Base-by-base conservation (phyloP, 2,329 filamentous ascomycete genomes). In the Fusarium sp. region DNA sequence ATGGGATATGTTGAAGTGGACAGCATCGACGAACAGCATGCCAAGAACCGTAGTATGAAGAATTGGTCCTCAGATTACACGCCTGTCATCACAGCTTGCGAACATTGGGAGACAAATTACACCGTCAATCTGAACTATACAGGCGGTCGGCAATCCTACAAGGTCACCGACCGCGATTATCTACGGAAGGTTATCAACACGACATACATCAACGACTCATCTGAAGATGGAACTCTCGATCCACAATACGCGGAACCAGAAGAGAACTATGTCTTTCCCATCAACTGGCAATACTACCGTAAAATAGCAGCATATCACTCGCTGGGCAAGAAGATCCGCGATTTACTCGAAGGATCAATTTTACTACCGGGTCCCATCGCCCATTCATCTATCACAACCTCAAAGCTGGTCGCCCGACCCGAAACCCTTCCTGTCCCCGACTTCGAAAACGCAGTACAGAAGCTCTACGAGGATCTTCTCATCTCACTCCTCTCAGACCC, bases 91-190 rank as follows among this genome's bases (percentile, higher is more conserved):
- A 62, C 72, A 18, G 71, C 58, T 9, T 73, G 71, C 13, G 71
- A 73, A 16, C 71, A 72, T 46, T 72, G 58, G 23, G 71, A 72
- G 42, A 68, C 55, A 1, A 66, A 67, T 10, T 73, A 73, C 21
- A 72, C 64, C 0, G 64, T 73, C 11, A 66, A 69, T 1, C 40
- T 72, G 25, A 66, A 68, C 30, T 72, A 72, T 8, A 72, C 69
- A 2, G 58, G 59, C 8, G 71, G 69, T 13, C 40, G 68, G 1
- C 69, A 73, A 46, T 63, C 47, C 7, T 69, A 73, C 51, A 25
- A 68, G 12, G 54, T 73, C 12, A 32, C 28, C 1, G 11, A 56
- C 4, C 41, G 64, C 32, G 60, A 72, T 7, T 64, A 66, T 32
- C 30, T 71, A 18, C 53, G 20, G 42, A 73, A 63, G 28, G 43